Evolutionary conservation across 139 green algal species (phyloP).

Genomic region (Chlamydomonas asymmetrica): DNA sequence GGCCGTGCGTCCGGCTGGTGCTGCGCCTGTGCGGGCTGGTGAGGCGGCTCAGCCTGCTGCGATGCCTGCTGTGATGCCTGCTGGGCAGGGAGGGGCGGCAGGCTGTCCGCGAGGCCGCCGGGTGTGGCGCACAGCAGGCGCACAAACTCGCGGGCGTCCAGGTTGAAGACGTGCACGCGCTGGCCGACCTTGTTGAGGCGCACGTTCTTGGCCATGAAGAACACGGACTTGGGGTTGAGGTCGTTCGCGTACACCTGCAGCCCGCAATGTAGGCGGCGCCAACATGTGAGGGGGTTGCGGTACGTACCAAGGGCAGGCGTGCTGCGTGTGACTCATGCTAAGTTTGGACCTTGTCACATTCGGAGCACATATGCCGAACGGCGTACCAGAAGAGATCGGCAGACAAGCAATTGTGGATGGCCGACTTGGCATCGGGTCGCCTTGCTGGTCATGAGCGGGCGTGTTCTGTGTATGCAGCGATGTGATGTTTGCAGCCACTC

Average conservation of each 20-base stretch:
- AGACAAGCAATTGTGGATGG: too few relatives aligned
- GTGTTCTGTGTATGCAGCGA: too few relatives aligned
- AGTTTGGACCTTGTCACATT: too few relatives aligned
- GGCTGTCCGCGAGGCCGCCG: neutral
- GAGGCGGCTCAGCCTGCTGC: constrained; percentile 7
- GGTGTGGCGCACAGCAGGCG: constrained; percentile 49
- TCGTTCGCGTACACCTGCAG: constrained; percentile 93
- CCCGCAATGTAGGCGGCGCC: too few relatives aligned
- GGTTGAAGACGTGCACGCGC: constrained; percentile 64
- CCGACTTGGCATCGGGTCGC: too few relatives aligned
- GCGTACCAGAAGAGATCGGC: too few relatives aligned
- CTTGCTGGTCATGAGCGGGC: too few relatives aligned
- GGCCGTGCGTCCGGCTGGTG: neutral
- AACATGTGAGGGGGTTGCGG: too few relatives aligned
- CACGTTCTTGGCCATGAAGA: constrained; percentile 81
- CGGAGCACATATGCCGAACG: too few relatives aligned
- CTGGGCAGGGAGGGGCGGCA: neutral
- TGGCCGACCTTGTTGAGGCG: constrained; percentile 70
- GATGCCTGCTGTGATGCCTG: constrained; percentile 16
- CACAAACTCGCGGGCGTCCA: constrained; percentile 81
- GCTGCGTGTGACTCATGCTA: too few relatives aligned
- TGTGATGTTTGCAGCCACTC: too few relatives aligned
- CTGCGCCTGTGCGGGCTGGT: neutral
- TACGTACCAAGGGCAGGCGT: too few relatives aligned
- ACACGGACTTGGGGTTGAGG: constrained; percentile 86